A percentile compares a stretch with the other conserved stretches of the same genome.
phyloP scores from a whole-genome alignment of 768 basidiomycete species.

The Boletus speciosus region DNA sequence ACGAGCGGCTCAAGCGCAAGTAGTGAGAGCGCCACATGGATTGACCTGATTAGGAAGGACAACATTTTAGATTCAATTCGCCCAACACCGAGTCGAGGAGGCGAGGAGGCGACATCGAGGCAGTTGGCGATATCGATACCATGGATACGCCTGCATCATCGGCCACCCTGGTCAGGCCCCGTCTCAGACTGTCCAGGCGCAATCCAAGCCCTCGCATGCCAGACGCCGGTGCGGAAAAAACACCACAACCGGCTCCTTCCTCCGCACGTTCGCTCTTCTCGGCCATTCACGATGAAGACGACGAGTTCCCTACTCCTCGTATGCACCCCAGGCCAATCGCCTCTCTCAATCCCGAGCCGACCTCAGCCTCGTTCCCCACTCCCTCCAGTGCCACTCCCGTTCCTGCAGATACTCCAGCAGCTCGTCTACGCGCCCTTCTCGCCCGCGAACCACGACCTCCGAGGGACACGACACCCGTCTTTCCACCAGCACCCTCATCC shows the following conservation, averaged over 20 bases:
- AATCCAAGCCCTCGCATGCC: conserved; percentile 6
- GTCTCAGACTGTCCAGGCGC: conserved; percentile 12
- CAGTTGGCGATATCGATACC: neutral
- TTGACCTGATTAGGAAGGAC: conserved; percentile 11
- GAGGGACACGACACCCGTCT: conserved; percentile 27
- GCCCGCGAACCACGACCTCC: conserved; percentile 45
- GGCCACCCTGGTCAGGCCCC: neutral
- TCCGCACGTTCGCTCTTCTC: conserved; percentile 12
- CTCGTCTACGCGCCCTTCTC: conserved; percentile 61
- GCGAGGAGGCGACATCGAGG: neutral
- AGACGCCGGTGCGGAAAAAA: conserved; percentile 14
- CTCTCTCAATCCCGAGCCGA: conserved; percentile 7
- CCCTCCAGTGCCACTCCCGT: conserved; percentile 7
- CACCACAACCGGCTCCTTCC: conserved; percentile 21
- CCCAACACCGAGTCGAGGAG: conserved; percentile 3
- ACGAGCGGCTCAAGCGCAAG: too few relatives aligned
- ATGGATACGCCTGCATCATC: conserved; percentile 4
- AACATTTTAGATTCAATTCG: neutral
- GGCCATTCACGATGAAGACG: conserved; percentile 24
- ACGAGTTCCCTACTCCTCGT: conserved; percentile 31
- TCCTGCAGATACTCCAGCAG: conserved; percentile 48
- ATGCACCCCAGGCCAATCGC: conserved; percentile 21
- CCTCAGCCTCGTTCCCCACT: neutral
- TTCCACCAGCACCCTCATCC: conserved; percentile 24
- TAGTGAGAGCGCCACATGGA: neutral